Conservation (phyloP, 2,329 filamentous ascomycete species). For the Monilinia vaccinii-corymbosi region DNA sequence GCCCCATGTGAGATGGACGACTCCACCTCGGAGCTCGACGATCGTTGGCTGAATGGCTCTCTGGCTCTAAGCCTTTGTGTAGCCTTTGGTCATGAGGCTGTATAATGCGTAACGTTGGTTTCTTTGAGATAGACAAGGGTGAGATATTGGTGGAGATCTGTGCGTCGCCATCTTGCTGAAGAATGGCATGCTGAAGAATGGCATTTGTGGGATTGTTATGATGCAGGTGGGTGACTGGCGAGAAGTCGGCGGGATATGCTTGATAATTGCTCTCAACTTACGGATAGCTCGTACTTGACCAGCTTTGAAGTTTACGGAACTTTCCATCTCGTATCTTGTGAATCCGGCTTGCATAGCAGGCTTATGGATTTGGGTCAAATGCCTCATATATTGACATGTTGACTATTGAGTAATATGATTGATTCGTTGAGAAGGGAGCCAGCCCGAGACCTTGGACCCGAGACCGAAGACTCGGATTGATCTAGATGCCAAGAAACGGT, state of each 20-base stretch:
- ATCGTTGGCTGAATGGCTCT: not conserved
- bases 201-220: not conserved
- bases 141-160: slow-evolving; percentile 7
- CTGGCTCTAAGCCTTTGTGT: not conserved
- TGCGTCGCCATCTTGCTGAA: slow-evolving; percentile 10
- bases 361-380: not conserved
- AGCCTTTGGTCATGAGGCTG: slow-evolving; percentile 7
- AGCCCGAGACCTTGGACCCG: not conserved
- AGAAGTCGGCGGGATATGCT: not conserved
- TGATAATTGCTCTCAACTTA: not conserved
- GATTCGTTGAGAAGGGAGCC: not conserved
- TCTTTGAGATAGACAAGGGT: not conserved
- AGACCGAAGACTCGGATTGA: slow-evolving; percentile 5
- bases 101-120: not conserved
- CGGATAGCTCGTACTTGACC: not conserved
- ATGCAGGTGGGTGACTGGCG: not conserved
- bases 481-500: not conserved
- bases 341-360: not conserved
- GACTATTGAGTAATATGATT: not conserved
- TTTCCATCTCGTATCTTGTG: not conserved
- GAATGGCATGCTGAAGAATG: not conserved
- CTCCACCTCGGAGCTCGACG: not conserved
- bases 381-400: not conserved
- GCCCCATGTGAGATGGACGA: not conserved
- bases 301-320: not conserved